Percentiles rank a stretch among this genome's conserved stretches.
phyloP scores from a whole-genome alignment of 331 rosid species.

The Malus hybrid region DNA sequence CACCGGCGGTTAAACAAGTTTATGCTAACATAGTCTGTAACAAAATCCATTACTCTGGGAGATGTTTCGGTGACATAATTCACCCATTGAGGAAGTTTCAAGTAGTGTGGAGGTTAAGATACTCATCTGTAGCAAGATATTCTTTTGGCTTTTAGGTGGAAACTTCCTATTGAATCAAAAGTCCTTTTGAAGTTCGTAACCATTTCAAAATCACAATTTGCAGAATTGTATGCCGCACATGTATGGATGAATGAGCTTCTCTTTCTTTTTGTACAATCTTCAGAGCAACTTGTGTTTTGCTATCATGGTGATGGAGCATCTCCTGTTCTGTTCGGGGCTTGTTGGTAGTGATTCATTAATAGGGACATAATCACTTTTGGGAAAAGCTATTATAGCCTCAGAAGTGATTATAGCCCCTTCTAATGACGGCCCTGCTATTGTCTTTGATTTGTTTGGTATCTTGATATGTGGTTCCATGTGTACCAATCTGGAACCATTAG shows the following conservation, averaged over 20 bases:
- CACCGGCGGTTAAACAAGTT: constrained; percentile 28
- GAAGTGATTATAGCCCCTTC: not conserved
- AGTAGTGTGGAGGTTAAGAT: constrained; percentile 12
- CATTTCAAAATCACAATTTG: not conserved
- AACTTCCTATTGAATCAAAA: not conserved
- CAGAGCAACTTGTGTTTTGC: not conserved
- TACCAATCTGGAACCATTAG: not conserved
- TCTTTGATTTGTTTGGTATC: not conserved
- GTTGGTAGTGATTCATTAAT: not conserved
- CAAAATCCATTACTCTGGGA: constrained; percentile 30
- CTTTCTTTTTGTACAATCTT: not conserved
- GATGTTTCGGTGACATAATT: constrained; percentile 17
- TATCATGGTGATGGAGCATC: not conserved
- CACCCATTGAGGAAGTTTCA: constrained; percentile 20
- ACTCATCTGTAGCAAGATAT: constrained; percentile 26
- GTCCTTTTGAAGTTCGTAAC: not conserved
- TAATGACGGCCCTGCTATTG: not conserved
- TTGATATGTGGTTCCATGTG: not conserved
- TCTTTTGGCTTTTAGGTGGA: constrained; percentile 16
- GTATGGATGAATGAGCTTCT: not conserved
- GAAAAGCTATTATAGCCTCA: not conserved
- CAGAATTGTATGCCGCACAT: not conserved
- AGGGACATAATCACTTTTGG: not conserved
- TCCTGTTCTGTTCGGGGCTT: not conserved
- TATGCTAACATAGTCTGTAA: constrained; percentile 48